These are phyloP conservation scores for Trichoderma sp. DNA, from an alignment of 2,329 filamentous ascomycete species.

Conservation along the genomic window DNA sequence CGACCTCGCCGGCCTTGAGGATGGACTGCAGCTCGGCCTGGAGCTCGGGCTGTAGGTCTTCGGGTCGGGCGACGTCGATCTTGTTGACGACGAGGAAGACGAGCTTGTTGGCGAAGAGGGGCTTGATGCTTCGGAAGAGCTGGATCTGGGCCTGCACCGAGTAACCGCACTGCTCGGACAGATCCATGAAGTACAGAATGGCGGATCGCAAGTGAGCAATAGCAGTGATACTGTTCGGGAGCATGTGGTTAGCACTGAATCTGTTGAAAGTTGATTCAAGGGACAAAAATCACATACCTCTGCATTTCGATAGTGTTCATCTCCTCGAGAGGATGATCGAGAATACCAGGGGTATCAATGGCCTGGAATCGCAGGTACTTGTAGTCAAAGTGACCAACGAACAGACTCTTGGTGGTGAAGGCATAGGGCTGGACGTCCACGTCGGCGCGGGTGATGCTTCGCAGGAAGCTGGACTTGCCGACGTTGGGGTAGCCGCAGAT, in stretches of 20 bases:
- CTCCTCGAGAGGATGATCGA: slow-evolving; percentile 96
- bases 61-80: slow-evolving; percentile 86
- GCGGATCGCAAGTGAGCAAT: slow-evolving; percentile 95
- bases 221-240: slow-evolving; percentile 72
- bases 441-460: slow-evolving; percentile 89
- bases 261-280: neutral
- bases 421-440: slow-evolving; percentile 97
- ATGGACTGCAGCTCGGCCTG: slow-evolving; percentile 78
- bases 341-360: slow-evolving; percentile 97
- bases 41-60: slow-evolving; percentile 79
- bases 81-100: slow-evolving; percentile 98
- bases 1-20: slow-evolving; percentile 84
- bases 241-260: slow-evolving; percentile 16
- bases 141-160: slow-evolving; percentile 89
- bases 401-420: slow-evolving; percentile 96
- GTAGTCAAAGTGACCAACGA: slow-evolving; percentile 97
- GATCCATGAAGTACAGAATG: slow-evolving; percentile 97
- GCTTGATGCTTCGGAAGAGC: slow-evolving; percentile 95
- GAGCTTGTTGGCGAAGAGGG: slow-evolving; percentile 94
- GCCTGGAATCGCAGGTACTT: slow-evolving; percentile 68
- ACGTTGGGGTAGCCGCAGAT: slow-evolving; percentile 98
- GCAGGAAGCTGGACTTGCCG: slow-evolving; percentile 94
- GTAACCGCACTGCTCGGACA: slow-evolving; percentile 96
- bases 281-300: slow-evolving; percentile 37
- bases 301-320: slow-evolving; percentile 99